Percentiles rank a stretch among this genome's conserved stretches.
Conservation (phyloP, 768 basidiomycete genomes). For the Suillus weaverae region DNA sequence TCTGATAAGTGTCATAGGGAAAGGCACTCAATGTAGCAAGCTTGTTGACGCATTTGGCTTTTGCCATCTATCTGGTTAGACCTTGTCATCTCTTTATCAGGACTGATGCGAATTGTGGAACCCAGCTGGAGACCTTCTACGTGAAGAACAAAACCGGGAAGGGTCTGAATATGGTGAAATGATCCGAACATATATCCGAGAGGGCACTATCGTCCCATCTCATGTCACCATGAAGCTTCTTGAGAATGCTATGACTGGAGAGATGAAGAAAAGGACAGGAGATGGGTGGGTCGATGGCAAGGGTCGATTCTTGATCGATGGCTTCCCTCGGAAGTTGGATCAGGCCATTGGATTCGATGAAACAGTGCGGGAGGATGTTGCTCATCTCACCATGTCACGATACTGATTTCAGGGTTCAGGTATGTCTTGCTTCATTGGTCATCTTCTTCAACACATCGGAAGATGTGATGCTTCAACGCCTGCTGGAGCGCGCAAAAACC, state of each 20-base stretch:
- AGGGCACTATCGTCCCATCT: constrained; percentile 94
- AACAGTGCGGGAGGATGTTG: constrained; percentile 48
- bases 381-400: background rate
- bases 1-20: constrained; percentile 53
- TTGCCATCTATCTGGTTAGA: constrained; percentile 87
- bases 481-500: constrained; percentile 89
- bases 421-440: constrained; percentile 77
- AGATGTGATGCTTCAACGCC: constrained; percentile 80
- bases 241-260: constrained; percentile 83
- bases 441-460: constrained; percentile 88
- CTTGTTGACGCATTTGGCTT: constrained; percentile 87
- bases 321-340: constrained; percentile 98
- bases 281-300: constrained; percentile 67
- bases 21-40: constrained; percentile 90
- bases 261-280: constrained; percentile 45
- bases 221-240: constrained; percentile 95
- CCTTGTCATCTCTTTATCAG: constrained; percentile 3
- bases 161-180: constrained; percentile 81
- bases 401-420: constrained; percentile 41
- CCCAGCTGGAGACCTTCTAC: constrained; percentile 93
- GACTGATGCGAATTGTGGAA: background rate
- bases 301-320: constrained; percentile 93
- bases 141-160: constrained; percentile 88
- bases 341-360: constrained; percentile 92
- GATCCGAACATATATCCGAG: constrained; percentile 85